phyloP scores from a whole-genome alignment of 805 yeast genomes.

The Isabelozyma gotoi region DNA sequence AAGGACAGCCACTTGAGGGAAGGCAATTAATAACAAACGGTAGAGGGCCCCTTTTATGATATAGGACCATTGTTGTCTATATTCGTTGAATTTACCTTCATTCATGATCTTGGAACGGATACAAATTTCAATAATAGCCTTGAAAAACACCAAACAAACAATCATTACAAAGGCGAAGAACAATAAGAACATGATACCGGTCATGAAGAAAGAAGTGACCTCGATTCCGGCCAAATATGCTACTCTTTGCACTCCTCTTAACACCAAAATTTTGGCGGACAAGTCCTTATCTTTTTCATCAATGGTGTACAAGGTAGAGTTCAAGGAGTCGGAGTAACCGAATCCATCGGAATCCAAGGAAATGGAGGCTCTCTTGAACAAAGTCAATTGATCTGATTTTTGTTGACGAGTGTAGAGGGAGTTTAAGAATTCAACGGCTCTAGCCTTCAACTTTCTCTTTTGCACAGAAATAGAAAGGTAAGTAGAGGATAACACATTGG shows the following conservation, averaged over 20 bases:
- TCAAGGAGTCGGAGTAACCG: slow-evolving; percentile 40
- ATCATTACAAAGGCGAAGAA: slow-evolving; percentile 68
- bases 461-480: slow-evolving; percentile 85
- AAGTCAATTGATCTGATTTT: slow-evolving; percentile 9
- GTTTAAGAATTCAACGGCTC: slow-evolving; percentile 15
- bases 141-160: slow-evolving; percentile 59
- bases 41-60: slow-evolving; percentile 86
- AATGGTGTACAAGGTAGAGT: slow-evolving; percentile 58
- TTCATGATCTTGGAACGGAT: slow-evolving; percentile 58
- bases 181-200: slow-evolving; percentile 80
- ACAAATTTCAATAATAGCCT: slow-evolving; percentile 63
- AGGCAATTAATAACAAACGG: slow-evolving; percentile 78
- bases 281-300: slow-evolving; percentile 63
- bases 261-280: slow-evolving; percentile 68
- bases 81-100: slow-evolving; percentile 68
- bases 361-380: slow-evolving; percentile 30
- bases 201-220: slow-evolving; percentile 79
- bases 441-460: slow-evolving; percentile 39
- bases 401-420: slow-evolving; percentile 7
- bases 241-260: slow-evolving; percentile 92
- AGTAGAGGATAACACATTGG: slow-evolving; percentile 67
- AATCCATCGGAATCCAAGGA: slow-evolving; percentile 46
- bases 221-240: slow-evolving; percentile 83
- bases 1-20: slow-evolving; percentile 80
- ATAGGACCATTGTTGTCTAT: slow-evolving; percentile 79